These are phyloP conservation scores for Cercospora nicotianae DNA, from an alignment of 2,329 filamentous ascomycete genomes.

Conservation along the genomic window DNA sequence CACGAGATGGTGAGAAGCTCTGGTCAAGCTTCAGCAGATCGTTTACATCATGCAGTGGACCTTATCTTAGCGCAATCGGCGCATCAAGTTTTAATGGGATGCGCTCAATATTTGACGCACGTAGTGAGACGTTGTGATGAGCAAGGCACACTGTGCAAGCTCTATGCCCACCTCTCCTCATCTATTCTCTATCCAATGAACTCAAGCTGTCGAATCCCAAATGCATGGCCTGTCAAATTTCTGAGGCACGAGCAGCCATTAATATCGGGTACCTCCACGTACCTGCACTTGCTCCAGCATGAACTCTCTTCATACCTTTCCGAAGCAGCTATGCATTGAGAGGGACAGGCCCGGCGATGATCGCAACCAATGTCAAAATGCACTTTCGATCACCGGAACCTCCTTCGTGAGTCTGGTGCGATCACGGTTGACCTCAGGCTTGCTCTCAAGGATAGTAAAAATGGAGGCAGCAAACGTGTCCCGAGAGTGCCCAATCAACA, in stretches of 20 bases:
- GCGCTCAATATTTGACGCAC: not conserved
- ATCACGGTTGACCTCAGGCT: not conserved
- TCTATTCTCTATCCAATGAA: not conserved
- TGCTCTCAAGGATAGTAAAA: not conserved
- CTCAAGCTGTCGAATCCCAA: not conserved
- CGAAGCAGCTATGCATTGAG: not conserved
- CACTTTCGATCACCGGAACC: not conserved
- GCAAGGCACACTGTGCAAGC: not conserved
- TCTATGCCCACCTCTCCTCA: not conserved
- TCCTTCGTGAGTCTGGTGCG: not conserved
- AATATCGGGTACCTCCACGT: not conserved
- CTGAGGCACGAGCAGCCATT: not conserved
- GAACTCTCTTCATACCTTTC: not conserved
- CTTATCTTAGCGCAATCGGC: not conserved
- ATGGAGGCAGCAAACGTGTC: not conserved
- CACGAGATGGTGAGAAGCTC: conserved; percentile 2
- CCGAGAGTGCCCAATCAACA: not conserved
- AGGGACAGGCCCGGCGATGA: not conserved
- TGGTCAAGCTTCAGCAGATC: conserved; percentile 1
- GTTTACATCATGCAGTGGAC: conserved; percentile 1
- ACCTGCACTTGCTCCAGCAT: not conserved
- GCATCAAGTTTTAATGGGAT: no score
- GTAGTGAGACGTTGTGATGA: not conserved
- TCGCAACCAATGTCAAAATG: not conserved
- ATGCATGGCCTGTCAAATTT: not conserved